Percentiles rank a stretch among this genome's conserved stretches.
Conservation (phyloP, 1,139 yeast genomes). For the Yamadazyma dendronema region DNA sequence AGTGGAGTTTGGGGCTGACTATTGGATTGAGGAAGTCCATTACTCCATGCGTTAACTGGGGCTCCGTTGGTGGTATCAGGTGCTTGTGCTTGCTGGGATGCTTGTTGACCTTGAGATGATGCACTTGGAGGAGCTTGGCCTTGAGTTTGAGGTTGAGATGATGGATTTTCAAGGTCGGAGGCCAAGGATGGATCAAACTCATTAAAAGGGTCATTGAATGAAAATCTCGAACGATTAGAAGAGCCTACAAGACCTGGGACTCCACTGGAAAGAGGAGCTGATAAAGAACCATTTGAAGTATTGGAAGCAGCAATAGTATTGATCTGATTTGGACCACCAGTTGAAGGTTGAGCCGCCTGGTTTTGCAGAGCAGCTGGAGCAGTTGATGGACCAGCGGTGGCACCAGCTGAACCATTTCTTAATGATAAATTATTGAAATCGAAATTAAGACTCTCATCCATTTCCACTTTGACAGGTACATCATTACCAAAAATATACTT, state of each 20-base stretch:
- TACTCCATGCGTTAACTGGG: constrained; percentile 11
- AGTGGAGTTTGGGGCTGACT: constrained; percentile 43
- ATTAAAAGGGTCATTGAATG: constrained; percentile 63
- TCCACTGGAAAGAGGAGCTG: constrained; percentile 1
- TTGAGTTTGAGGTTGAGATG: not conserved
- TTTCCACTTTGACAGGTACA: constrained; percentile 51
- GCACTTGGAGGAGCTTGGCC: not conserved
- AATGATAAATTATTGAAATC: constrained; percentile 33
- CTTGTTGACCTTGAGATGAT: constrained; percentile 3
- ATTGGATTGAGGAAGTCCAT: constrained; percentile 16
- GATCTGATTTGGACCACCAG: constrained; percentile 12
- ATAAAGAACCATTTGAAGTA: constrained; percentile 9
- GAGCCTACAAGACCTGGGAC: constrained; percentile 4
- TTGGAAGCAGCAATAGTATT: constrained; percentile 17
- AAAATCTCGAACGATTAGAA: constrained; percentile 54
- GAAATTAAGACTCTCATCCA: constrained; percentile 18
- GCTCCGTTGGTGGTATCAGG: constrained; percentile 1
- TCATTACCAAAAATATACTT: constrained; percentile 63
- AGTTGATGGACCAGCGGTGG: not conserved
- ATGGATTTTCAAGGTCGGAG: constrained; percentile 3
- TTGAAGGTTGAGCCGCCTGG: constrained; percentile 9
- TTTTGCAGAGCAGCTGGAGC: constrained; percentile 1
- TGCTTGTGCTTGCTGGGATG: not conserved
- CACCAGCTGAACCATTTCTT: constrained; percentile 9
- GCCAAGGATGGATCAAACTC: constrained; percentile 14